Evolutionary conservation across 495 filamentous ascomycete genomes (phyloP), one percentile per base, ranked within the genome.

Genomic region (Podospora didyma): DNA sequence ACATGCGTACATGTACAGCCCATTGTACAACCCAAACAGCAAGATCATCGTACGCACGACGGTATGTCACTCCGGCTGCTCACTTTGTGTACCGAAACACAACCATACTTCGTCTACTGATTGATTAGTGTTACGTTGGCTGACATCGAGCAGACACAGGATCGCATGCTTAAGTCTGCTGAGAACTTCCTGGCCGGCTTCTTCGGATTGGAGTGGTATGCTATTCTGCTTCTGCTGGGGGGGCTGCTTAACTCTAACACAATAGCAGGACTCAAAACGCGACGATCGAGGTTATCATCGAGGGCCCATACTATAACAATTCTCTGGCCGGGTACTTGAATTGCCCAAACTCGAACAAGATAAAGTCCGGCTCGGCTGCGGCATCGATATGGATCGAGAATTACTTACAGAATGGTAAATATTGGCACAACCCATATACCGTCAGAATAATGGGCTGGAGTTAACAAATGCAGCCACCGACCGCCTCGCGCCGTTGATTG

Each of bases 131-230:
- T 31, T 31, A 31, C 26, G 26, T 31, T 9, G 3, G 9, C 26
- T 31, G 78, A 7, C 1, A 37, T 20, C 6, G 16, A 34, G 35
- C 42, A 47, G 83, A 85, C 72, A 22, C 82, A 90, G 56, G 78
- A 83, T 35, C 85, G 90, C 0, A 89, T 96, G 12, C 70, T 92
- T 12, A 82, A 84, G 52, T 90, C 87, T 3, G 90, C 87, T 14
- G 68, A 85, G 57, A 83, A 87, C 53, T 96, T 87, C 69, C 82
- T 83, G 24, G 74, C 86, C 54, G 90, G 90, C 2, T 90, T 89
- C 56, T 86, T 86, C 63, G 82, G 82, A 0, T 74, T 84, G 4
- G 72, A 78, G 24, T 86, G 82, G 83, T 64, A 51, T 11, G 11
- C 3, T 23, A 1, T 21, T 23, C 46, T 14, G 2, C 35, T 21